Conservation (phyloP, 2,329 filamentous ascomycete species). For the Pseudogymnoascus sp. region DNA sequence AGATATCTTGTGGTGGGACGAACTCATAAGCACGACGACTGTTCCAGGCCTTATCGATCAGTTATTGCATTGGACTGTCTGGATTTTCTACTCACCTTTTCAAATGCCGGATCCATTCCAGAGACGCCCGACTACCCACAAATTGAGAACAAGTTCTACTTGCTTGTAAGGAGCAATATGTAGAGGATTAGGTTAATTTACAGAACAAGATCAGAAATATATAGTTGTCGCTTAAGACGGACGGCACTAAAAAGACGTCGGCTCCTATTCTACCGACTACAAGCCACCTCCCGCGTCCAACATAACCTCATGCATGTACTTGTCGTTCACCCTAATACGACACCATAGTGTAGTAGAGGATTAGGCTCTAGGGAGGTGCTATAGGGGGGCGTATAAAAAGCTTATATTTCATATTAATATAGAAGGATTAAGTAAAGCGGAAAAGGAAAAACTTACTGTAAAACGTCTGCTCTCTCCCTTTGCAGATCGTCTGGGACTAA, state of each 20-base stretch:
- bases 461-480: too few species aligned
- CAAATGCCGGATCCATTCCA: not conserved
- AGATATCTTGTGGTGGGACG: not conserved
- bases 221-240: not conserved
- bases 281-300: not conserved
- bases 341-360: not conserved
- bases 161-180: not conserved
- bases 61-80: not conserved
- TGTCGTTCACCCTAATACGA: not conserved
- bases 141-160: not conserved
- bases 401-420: too few species aligned
- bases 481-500: constrained; percentile 27
- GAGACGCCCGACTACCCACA: not conserved
- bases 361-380: too few species aligned
- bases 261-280: not conserved
- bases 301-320: not conserved
- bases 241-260: not conserved
- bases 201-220: not conserved
- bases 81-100: not conserved
- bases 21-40: not conserved
- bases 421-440: too few species aligned
- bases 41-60: not conserved
- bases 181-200: not conserved
- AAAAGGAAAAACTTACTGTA: too few species aligned
- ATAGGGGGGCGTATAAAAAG: too few species aligned